phyloP scores from a whole-genome alignment of 176 grass and related monocot species.

The Guadua angustifolia region DNA sequence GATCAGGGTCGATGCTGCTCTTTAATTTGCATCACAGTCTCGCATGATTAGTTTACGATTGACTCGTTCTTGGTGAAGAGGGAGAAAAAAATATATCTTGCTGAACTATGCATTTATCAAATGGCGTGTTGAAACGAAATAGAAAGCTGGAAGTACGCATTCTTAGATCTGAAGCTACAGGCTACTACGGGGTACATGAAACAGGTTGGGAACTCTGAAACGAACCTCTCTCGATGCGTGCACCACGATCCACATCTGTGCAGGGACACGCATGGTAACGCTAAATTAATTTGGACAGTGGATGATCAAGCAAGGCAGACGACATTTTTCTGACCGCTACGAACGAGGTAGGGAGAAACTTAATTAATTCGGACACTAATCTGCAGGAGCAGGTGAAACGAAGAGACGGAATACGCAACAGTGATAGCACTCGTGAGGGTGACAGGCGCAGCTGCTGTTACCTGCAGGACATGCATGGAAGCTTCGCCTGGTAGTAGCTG shows the following conservation, averaged over 20 bases:
- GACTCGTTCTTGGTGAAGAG: slow-evolving; percentile 36
- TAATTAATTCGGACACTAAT: neutral
- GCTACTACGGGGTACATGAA: neutral
- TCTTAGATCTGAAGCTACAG: slow-evolving; percentile 10
- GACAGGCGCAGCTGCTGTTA: neutral
- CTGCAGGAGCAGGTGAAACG: slow-evolving; percentile 21
- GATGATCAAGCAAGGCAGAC: neutral
- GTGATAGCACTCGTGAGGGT: neutral
- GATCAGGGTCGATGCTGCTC: slow-evolving; percentile 11
- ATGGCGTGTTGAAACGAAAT: slow-evolving; percentile 14
- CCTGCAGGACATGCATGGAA: slow-evolving; percentile 31
- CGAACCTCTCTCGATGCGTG: neutral
- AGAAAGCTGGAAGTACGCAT: neutral
- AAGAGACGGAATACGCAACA: neutral
- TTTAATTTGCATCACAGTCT: slow-evolving; percentile 29
- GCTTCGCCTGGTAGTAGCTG: neutral
- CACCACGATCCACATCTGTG: too few species aligned
- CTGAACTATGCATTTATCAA: neutral
- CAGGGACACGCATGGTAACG: neutral
- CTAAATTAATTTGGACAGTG: neutral
- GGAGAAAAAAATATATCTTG: slow-evolving; percentile 22
- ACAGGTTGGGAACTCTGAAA: slow-evolving; percentile 10
- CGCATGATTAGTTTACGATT: slow-evolving; percentile 33
- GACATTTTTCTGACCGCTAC: neutral
- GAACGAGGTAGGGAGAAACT: neutral